These are phyloP conservation scores for Yamadazyma paraphyllophila DNA, from an alignment of 805 yeast species.

Conservation along the genomic window DNA sequence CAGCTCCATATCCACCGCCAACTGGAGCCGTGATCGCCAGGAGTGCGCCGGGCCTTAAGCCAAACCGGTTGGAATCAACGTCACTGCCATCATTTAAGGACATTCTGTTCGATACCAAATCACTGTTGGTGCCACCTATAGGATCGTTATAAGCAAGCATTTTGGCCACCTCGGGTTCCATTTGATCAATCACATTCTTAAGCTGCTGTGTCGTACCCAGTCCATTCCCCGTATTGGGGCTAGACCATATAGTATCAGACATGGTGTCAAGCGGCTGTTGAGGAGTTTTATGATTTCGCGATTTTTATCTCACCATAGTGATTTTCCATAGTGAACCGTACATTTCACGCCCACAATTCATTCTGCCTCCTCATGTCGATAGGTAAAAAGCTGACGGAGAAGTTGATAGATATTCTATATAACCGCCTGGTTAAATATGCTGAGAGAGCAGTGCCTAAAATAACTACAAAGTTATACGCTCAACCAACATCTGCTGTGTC, in stretches of 20 bases:
- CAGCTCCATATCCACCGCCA: slow-evolving; percentile 31
- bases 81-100: slow-evolving; percentile 46
- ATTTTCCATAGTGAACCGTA: too few species aligned
- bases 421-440: not conserved
- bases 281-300: not conserved
- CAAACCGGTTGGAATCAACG: slow-evolving; percentile 36
- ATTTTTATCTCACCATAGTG: not conserved
- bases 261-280: slow-evolving; percentile 1
- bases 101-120: slow-evolving; percentile 29
- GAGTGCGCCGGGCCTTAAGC: slow-evolving; percentile 47
- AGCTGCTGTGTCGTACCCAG: slow-evolving; percentile 18
- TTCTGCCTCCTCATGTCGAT: not conserved
- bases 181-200: slow-evolving; percentile 32
- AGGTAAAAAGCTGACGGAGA: not conserved
- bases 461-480: not conserved
- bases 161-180: slow-evolving; percentile 42
- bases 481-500: not conserved
- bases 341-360: not conserved
- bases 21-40: slow-evolving; percentile 48
- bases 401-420: not conserved
- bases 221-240: slow-evolving; percentile 15
- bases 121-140: slow-evolving; percentile 9
- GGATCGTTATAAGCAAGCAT: slow-evolving; percentile 21
- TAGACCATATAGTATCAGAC: slow-evolving; percentile 45
- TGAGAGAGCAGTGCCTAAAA: not conserved